Conservation (phyloP, 345 rosid species). For the Diplotaxis tenuifolia region DNA sequence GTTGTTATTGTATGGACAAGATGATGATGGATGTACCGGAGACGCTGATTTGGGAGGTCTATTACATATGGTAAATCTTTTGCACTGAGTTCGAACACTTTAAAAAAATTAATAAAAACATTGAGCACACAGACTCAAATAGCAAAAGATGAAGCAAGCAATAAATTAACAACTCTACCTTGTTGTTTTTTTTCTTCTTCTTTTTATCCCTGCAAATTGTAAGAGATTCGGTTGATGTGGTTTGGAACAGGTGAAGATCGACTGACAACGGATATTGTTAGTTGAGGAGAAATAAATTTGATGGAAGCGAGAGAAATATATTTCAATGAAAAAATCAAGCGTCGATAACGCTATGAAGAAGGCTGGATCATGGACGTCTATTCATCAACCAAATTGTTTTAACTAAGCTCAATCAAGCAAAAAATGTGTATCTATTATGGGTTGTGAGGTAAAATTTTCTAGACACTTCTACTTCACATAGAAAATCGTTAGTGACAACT, state of each 20-base stretch:
- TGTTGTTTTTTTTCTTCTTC: no score
- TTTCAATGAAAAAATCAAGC: slow-evolving; percentile 46
- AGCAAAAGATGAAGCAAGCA: neutral
- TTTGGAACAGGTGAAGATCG: slow-evolving; percentile 89
- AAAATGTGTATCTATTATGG: no score
- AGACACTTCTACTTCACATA: neutral
- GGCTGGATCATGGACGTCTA: slow-evolving; percentile 60
- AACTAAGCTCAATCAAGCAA: no score
- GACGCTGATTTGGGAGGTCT: slow-evolving; percentile 55
- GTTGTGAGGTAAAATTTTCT: no score
- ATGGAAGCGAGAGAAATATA: slow-evolving; percentile 63
- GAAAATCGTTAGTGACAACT: slow-evolving; percentile 21
- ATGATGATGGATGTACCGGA: slow-evolving; percentile 46
- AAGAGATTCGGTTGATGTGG: slow-evolving; percentile 50
- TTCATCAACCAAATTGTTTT: no score
- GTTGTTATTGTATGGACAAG: slow-evolving; percentile 40
- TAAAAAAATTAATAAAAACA: slow-evolving; percentile 51
- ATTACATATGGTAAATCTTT: slow-evolving; percentile 41
- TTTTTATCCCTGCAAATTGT: slow-evolving; percentile 42
- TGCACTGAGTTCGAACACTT: slow-evolving; percentile 69
- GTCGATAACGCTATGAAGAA: slow-evolving; percentile 59
- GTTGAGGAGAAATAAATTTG: slow-evolving; percentile 81
- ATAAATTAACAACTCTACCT: neutral
- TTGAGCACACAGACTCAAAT: neutral
- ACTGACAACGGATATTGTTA: slow-evolving; percentile 64